Base-by-base conservation (phyloP, 2,329 filamentous ascomycete genomes). In the Scortechinia acanthostroma region DNA sequence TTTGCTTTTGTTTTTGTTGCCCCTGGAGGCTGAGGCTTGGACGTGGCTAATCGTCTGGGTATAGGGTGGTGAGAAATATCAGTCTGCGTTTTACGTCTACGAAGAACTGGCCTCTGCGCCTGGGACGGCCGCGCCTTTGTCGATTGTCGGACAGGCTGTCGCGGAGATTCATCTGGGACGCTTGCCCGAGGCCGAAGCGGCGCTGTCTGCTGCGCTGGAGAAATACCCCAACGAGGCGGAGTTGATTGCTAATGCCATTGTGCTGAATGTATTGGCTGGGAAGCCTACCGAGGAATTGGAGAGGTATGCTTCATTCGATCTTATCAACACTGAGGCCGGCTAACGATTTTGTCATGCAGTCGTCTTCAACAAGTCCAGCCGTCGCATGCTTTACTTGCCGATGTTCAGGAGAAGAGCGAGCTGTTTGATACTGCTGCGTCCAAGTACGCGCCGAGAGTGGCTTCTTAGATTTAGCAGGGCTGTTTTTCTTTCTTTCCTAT, bases 61-160 rank as follows among this genome's bases (percentile, higher is more conserved):
- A 21, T 49, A 95, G 86, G 91, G 91, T 58, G 91, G 91, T 53
- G 90, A 95, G 55, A 93, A 89, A 63, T 97, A 97, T 66, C 93
- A 97, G 59, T 88, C 93, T 59, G 85, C 91, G 16, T 97, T 95
- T 67, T 97, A 98, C 72, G 91, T 97, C 49, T 97, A 89, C 58
- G 91, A 97, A 66, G 93, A 98, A 65, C 79, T 97, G 43, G 91
- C 93, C 3, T 88, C 95, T 59, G 84, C 88, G 21, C 85, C 90
- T 2, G 82, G 87, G 22, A 90, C 88, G 16, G 83, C 88, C 43
- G 88, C 88, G 15, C 74, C 83, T 44, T 74, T 83, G 53, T 86
- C 80, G 16, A 77, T 96, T 46, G 80, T 95, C 49, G 84, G 88
- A 17, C 93, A 97, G 68, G 91, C 91, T 21, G 81, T 97, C 21